Evolutionary conservation across 208 protist species (phyloP).

Genomic region (Angomonas deanei): DNA sequence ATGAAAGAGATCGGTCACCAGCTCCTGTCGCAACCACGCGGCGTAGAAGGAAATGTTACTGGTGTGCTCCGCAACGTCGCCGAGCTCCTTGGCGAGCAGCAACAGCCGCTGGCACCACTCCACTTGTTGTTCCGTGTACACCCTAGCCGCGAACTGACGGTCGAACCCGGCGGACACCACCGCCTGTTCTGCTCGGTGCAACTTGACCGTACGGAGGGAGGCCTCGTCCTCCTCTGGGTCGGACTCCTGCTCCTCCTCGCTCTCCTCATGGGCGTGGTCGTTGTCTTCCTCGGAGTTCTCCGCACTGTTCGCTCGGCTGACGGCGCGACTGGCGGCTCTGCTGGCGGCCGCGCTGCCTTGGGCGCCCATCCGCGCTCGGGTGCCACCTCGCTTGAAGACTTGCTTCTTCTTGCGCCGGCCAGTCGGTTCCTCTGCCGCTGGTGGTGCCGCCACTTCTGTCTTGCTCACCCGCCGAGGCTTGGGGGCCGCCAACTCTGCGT

Average conservation of each 20-base stretch:
- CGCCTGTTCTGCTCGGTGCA: slow-evolving; percentile 57
- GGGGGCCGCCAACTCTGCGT: neutral
- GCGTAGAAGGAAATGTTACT: slow-evolving; percentile 67
- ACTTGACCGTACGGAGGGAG: slow-evolving; percentile 21
- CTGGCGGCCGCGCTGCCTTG: neutral
- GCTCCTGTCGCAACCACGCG: slow-evolving; percentile 70
- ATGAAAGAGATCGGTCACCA: slow-evolving; percentile 74
- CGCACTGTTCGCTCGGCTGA: neutral
- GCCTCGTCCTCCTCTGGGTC: slow-evolving; percentile 17
- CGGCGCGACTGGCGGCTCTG: neutral
- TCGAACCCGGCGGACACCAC: slow-evolving; percentile 69
- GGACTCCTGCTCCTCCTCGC: slow-evolving; percentile 6
- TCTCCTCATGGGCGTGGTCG: slow-evolving; percentile 1
- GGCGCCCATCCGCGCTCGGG: neutral
- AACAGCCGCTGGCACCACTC: slow-evolving; percentile 74
- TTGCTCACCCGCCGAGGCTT: neutral
- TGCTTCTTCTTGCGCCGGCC: neutral
- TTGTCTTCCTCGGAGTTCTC: neutral
- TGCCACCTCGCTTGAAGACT: neutral
- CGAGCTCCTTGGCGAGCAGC: slow-evolving; percentile 55
- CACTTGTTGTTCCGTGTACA: slow-evolving; percentile 73
- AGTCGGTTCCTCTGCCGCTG: neutral
- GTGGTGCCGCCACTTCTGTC: neutral
- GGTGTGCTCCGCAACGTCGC: slow-evolving; percentile 34
- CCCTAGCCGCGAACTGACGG: slow-evolving; percentile 52